These are phyloP conservation scores for Coemansia sp. DNA, from an alignment of 192 early-diverging fungal genomes.

Conservation along the genomic window DNA sequence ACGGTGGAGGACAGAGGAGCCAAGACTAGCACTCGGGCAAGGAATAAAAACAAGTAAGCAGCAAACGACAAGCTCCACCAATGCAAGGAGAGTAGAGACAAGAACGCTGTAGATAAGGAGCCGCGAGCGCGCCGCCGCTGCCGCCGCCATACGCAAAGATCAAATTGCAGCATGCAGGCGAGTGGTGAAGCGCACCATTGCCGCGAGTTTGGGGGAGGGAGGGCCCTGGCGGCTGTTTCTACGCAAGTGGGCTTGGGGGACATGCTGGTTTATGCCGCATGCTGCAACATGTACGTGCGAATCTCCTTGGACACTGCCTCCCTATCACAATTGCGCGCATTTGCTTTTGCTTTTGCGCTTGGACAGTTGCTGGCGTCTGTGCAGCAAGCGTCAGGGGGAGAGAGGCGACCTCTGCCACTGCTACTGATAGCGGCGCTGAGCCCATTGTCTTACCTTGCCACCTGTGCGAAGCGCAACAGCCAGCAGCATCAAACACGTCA, in stretches of 20 bases:
- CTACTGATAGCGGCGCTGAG: neutral
- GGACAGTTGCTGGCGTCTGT: neutral
- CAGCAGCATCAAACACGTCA: neutral
- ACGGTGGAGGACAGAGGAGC: neutral
- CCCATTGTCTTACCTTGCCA: neutral
- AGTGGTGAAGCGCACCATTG: neutral
- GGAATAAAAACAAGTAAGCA: neutral
- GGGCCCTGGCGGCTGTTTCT: neutral
- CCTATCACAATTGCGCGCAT: neutral
- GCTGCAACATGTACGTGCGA: constrained; percentile 7
- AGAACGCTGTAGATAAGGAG: neutral
- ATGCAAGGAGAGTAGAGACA: neutral
- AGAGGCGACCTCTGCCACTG: neutral
- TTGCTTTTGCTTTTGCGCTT: neutral
- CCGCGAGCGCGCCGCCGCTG: neutral
- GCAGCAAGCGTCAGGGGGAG: neutral
- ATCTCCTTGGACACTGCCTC: neutral
- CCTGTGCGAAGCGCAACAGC: neutral
- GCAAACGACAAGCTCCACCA: neutral
- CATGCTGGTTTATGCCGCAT: constrained; percentile 7
- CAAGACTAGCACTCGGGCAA: neutral
- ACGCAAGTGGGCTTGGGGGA: neutral
- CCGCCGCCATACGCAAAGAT: neutral
- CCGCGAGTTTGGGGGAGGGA: constrained; percentile 4
- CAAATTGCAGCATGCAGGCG: neutral